phyloP scores from a whole-genome alignment of 148 eudicot species.

The Euryodendron excelsum region DNA sequence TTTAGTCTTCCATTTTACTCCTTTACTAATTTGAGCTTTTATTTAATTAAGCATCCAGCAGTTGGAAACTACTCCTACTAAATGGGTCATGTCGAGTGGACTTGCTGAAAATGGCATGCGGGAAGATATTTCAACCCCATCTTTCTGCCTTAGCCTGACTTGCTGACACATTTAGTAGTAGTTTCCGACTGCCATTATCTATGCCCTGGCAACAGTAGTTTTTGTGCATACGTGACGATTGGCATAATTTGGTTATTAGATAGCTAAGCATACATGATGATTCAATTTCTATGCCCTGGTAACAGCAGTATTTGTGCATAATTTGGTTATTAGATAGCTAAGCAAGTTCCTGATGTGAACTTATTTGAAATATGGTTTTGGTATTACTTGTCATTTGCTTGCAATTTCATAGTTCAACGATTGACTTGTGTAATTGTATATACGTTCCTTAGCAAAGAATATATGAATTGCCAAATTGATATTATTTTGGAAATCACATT shows the following conservation, averaged over 20 bases:
- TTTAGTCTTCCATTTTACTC: not conserved
- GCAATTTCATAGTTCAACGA: not conserved
- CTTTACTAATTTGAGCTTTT: not conserved
- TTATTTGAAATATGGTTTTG: not conserved
- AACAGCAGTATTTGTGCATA: not conserved
- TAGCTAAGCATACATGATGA: not conserved
- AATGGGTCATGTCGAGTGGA: no score
- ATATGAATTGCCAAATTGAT: not conserved
- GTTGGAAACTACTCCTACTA: not conserved
- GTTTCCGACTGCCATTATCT: not conserved
- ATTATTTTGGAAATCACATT: not conserved
- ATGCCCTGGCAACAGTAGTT: not conserved
- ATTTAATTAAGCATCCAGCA: not conserved
- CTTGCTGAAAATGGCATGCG: no score
- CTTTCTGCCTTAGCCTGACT: no score
- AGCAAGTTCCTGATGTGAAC: not conserved
- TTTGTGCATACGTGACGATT: no score
- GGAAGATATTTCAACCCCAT: no score
- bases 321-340: not conserved
- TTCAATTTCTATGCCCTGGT: not conserved
- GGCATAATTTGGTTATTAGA: no score
- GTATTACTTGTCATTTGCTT: not conserved
- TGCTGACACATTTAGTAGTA: no score
- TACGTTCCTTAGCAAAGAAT: no score
- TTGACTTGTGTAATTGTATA: not conserved